Evolutionary conservation across 805 yeast species (phyloP).

Genomic region (Sugiyamaella mastotermitis): DNA sequence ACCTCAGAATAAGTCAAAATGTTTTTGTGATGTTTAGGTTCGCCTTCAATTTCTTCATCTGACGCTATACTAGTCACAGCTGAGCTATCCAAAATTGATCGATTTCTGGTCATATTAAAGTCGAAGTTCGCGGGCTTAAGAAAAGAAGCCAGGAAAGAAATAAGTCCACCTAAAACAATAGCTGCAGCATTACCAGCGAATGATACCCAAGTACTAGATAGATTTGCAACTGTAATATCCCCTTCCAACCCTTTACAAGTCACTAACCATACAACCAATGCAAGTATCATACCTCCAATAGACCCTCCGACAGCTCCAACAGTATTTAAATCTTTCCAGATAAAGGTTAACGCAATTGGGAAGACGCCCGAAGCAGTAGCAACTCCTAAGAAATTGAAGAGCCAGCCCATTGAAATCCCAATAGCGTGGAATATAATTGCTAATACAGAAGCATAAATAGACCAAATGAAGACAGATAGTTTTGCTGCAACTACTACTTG

Average conservation of each 20-base stretch:
- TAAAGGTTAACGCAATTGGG: conserved; percentile 13
- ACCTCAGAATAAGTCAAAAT: no score
- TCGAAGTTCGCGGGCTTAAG: background rate
- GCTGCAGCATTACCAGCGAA: conserved; percentile 1
- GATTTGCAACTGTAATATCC: background rate
- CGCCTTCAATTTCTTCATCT: no score
- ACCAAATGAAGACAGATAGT: no score
- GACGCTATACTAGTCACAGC: no score
- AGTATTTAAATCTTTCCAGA: background rate
- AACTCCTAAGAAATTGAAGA: no score
- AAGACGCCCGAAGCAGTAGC: no score
- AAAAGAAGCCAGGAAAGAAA: background rate
- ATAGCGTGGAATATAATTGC: no score
- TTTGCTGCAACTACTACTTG: no score
- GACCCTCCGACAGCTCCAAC: conserved; percentile 4
- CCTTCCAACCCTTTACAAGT: background rate
- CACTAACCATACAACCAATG: background rate
- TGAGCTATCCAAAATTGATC: no score
- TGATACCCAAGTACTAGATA: conserved; percentile 1
- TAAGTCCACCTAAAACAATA: background rate
- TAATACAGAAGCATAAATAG: no score
- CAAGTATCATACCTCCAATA: conserved; percentile 1
- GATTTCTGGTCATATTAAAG: background rate
- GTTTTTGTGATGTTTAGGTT: no score
- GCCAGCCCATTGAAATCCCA: no score